Evolutionary conservation across 2,329 filamentous ascomycete genomes (phyloP).

Genomic region (Neonectria sp.): DNA sequence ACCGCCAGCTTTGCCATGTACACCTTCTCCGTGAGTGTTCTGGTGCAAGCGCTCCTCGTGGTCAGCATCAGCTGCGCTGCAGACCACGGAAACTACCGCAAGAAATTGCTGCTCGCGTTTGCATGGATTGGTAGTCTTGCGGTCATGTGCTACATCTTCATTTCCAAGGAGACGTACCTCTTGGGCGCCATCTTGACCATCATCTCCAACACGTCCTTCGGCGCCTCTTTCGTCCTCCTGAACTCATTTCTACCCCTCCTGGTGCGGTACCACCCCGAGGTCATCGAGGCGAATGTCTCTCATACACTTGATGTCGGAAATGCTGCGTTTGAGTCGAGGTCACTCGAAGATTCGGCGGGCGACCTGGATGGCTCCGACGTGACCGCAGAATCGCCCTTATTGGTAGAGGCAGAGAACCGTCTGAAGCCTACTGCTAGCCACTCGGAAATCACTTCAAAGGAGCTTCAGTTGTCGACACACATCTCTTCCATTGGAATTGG

Average conservation of each 20-base stretch:
- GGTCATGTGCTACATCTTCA: constrained; percentile 90
- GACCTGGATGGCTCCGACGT: constrained; percentile 49
- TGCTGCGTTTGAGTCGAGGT: constrained; percentile 53
- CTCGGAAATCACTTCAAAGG: constrained; percentile 70
- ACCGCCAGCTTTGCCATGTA: constrained; percentile 99
- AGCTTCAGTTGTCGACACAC: constrained; percentile 86
- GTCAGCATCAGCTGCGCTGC: constrained; percentile 97
- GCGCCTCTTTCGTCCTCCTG: constrained; percentile 93
- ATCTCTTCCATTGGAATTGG: constrained; percentile 95
- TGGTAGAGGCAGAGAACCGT: constrained; percentile 55
- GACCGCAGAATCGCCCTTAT: constrained; percentile 64
- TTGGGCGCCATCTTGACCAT: constrained; percentile 89
- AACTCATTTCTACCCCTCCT: constrained; percentile 96
- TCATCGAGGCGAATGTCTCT: constrained; percentile 49
- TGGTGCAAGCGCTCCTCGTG: constrained; percentile 90
- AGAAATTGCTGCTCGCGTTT: constrained; percentile 88
- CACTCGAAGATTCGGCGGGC: constrained; percentile 52
- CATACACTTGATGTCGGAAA: constrained; percentile 51
- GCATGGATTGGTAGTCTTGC: constrained; percentile 84
- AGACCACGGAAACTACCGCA: constrained; percentile 93
- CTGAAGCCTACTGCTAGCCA: constrained; percentile 59
- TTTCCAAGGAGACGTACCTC: constrained; percentile 82
- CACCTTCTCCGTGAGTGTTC: constrained; percentile 93
- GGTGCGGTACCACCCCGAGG: constrained; percentile 84
- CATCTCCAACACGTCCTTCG: constrained; percentile 93